These are phyloP conservation scores for Novymonas esmeraldas DNA, from an alignment of 208 protist species.

Conservation along the genomic window DNA sequence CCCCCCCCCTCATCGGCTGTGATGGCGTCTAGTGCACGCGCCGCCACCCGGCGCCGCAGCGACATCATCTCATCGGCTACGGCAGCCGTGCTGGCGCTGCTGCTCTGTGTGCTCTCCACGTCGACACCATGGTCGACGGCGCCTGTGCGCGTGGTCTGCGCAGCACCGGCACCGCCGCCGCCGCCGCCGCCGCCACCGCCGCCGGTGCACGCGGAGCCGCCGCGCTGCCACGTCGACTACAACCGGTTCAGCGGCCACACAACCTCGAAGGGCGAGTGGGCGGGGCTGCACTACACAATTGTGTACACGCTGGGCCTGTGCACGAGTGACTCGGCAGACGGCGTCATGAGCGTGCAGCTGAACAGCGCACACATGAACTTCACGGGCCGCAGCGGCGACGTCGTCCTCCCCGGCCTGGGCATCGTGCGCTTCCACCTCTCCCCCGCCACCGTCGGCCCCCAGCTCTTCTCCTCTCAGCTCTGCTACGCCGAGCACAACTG, in stretches of 20 bases:
- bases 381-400: slow-evolving; percentile 19
- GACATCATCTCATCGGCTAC: background rate
- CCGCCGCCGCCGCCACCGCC: background rate
- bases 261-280: slow-evolving; percentile 48
- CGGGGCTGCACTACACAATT: slow-evolving; percentile 44
- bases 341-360: slow-evolving; percentile 35
- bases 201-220: background rate
- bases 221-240: slow-evolving; percentile 48
- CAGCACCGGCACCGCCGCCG: background rate
- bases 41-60: background rate
- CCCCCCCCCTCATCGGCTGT: background rate
- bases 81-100: background rate
- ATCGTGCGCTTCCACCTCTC: slow-evolving; percentile 31
- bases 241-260: slow-evolving; percentile 35
- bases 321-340: slow-evolving; percentile 27
- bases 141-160: background rate
- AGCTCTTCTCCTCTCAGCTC: slow-evolving; percentile 42
- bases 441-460: slow-evolving; percentile 13
- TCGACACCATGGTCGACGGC: background rate
- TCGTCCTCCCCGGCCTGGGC: slow-evolving; percentile 28
- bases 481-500: slow-evolving; percentile 49
- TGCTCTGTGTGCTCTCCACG: background rate
- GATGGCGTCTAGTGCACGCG: background rate
- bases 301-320: slow-evolving; percentile 41
- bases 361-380: slow-evolving; percentile 35